These are phyloP conservation scores for Penicillium janthinellum DNA, from an alignment of 2,329 filamentous ascomycete genomes.

Conservation along the genomic window DNA sequence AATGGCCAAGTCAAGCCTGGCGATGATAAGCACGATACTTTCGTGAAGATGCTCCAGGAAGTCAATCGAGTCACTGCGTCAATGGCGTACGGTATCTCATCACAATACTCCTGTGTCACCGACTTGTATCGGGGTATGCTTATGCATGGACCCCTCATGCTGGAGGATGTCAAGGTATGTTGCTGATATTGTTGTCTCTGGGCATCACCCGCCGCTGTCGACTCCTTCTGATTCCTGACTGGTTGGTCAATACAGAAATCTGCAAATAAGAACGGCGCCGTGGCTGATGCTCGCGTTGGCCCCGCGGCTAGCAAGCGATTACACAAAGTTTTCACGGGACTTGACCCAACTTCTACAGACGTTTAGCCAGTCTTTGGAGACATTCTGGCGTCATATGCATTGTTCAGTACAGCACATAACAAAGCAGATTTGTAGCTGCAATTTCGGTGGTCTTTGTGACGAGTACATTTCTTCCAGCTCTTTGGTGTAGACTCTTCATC, in stretches of 20 bases:
- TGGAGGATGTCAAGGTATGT: slow-evolving; percentile 61
- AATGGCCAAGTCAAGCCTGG: slow-evolving; percentile 73
- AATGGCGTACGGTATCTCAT: slow-evolving; percentile 69
- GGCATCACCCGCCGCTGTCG: neutral
- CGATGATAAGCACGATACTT: slow-evolving; percentile 66
- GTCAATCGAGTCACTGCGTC: slow-evolving; percentile 70
- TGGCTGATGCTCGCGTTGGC: slow-evolving; percentile 50
- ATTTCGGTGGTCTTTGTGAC: neutral
- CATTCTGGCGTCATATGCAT: neutral
- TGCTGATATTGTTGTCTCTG: neutral
- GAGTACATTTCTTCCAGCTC: neutral
- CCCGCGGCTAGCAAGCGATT: slow-evolving; percentile 51
- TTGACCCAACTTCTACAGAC: slow-evolving; percentile 49
- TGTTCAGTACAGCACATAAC: neutral
- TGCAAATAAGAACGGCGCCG: slow-evolving; percentile 49
- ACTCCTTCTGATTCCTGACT: neutral
- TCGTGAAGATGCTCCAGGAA: slow-evolving; percentile 74
- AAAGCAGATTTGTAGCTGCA: neutral
- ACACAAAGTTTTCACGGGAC: slow-evolving; percentile 53
- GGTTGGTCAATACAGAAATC: slow-evolving; percentile 42
- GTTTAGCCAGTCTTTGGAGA: slow-evolving; percentile 28
- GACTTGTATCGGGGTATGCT: slow-evolving; percentile 63
- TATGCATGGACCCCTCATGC: slow-evolving; percentile 57
- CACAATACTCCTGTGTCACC: slow-evolving; percentile 61
- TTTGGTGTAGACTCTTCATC: neutral